Evolutionary conservation across 1,284 basidiomycete genomes (phyloP).

Genomic region (Cryptococcus sp.): DNA sequence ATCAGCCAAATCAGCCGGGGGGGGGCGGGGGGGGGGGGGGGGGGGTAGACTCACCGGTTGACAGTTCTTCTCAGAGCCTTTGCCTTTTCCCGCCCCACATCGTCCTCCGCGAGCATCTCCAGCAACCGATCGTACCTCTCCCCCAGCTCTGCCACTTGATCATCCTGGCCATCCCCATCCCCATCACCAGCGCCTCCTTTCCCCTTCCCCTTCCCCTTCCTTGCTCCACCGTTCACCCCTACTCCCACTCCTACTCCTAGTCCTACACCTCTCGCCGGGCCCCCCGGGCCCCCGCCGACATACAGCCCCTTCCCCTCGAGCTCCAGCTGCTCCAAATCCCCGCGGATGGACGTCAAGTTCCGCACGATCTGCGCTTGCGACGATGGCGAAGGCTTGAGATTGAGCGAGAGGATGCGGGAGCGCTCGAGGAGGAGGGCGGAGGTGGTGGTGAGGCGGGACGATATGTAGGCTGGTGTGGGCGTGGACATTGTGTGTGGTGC

Average conservation of each 20-base stretch:
- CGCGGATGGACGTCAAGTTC: slow-evolving; percentile 33
- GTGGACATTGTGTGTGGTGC: slow-evolving; percentile 10
- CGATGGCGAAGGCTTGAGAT: slow-evolving; percentile 41
- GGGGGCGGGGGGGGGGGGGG: neutral
- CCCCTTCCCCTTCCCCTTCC: slow-evolving; percentile 8
- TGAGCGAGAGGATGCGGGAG: slow-evolving; percentile 44
- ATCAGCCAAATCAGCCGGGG: no score
- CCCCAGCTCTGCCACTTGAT: slow-evolving; percentile 25
- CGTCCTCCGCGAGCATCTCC: slow-evolving; percentile 44
- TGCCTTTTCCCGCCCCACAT: slow-evolving; percentile 40
- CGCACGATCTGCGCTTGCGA: slow-evolving; percentile 41
- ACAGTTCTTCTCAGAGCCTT: slow-evolving; percentile 26
- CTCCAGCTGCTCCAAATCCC: slow-evolving; percentile 34
- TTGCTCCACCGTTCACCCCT: no score
- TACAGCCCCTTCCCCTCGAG: slow-evolving; percentile 19
- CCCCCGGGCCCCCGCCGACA: neutral
- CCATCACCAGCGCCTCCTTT: slow-evolving; percentile 11
- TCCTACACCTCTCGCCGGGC: neutral
- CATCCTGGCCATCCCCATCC: slow-evolving; percentile 15
- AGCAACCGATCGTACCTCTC: slow-evolving; percentile 43
- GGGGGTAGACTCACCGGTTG: slow-evolving; percentile 26
- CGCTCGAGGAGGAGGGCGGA: slow-evolving; percentile 47
- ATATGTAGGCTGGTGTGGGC: slow-evolving; percentile 28
- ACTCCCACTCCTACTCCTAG: no score
- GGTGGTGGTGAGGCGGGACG: slow-evolving; percentile 42